Conservation (phyloP, 2,329 filamentous ascomycete genomes). For the Fusarium lyarnte region DNA sequence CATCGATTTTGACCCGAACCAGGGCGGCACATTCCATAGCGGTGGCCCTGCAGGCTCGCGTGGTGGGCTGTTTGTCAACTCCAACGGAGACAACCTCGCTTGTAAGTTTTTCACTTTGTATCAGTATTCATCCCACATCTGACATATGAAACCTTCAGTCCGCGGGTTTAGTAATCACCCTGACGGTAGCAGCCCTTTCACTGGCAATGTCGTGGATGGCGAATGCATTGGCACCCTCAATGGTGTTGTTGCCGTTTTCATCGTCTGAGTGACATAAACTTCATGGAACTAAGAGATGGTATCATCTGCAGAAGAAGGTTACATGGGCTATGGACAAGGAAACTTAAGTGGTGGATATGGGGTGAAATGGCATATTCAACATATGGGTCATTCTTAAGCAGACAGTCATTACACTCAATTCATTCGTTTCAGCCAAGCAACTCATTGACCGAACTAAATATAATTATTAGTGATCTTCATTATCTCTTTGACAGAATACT, state of each 20-base stretch:
- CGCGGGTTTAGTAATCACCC: neutral
- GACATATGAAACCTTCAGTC: neutral
- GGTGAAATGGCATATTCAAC: neutral
- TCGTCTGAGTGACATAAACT: neutral
- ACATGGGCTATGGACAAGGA: no score
- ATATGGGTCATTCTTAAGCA: neutral
- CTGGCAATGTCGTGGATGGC: neutral
- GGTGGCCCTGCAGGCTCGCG: neutral
- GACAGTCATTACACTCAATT: neutral
- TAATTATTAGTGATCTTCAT: no score
- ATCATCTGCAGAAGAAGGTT: fast-evolving
- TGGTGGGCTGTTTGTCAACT: constrained; percentile 4
- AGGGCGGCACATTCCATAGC: neutral
- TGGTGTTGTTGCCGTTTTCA: neutral
- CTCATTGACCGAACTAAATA: no score
- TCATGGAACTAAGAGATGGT: fast-evolving
- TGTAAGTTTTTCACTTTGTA: neutral
- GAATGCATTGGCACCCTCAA: constrained; percentile 1
- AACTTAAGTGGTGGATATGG: no score
- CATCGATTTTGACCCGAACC: neutral
- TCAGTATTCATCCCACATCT: neutral
- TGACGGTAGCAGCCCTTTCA: neutral
- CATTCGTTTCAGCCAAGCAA: no score
- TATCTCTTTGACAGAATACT: no score
- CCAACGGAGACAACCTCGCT: neutral